These are phyloP conservation scores for Leucogyrophana mollusca DNA, from an alignment of 768 basidiomycete species.

Conservation along the genomic window DNA sequence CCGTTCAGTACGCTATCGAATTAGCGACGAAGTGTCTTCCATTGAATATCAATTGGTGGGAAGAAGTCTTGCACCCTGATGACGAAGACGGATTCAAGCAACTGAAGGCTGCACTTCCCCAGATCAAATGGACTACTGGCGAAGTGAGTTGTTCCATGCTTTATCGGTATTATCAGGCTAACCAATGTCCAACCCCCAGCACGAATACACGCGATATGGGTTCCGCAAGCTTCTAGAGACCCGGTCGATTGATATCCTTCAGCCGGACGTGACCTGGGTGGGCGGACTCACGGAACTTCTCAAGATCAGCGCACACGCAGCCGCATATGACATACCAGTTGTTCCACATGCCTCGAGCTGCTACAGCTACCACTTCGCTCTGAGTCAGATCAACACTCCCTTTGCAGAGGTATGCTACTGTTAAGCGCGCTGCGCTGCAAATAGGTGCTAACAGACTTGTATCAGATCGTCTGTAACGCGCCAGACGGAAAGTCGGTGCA, in stretches of 20 bases:
- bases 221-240: slow-evolving; percentile 32
- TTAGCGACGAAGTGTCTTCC: slow-evolving; percentile 28
- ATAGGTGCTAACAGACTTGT: neutral
- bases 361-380: slow-evolving; percentile 46
- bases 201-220: slow-evolving; percentile 31
- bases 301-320: slow-evolving; percentile 34
- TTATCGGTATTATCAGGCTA: too few relatives aligned
- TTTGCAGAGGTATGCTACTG: slow-evolving; percentile 31
- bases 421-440: neutral
- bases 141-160: slow-evolving; percentile 15
- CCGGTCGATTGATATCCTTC: slow-evolving; percentile 27
- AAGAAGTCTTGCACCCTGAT: slow-evolving; percentile 30
- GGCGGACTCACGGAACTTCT: slow-evolving; percentile 32
- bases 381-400: slow-evolving; percentile 36
- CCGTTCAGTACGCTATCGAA: slow-evolving; percentile 30
- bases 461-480: slow-evolving; percentile 34
- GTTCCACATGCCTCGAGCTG: slow-evolving; percentile 47
- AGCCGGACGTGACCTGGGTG: slow-evolving; percentile 31
- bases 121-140: slow-evolving; percentile 30
- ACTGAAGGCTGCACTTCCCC: slow-evolving; percentile 29
- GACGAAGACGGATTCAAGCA: slow-evolving; percentile 26
- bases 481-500: slow-evolving; percentile 39
- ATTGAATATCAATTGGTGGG: slow-evolving; percentile 32
- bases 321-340: slow-evolving; percentile 47
- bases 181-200: slow-evolving; percentile 10